phyloP scores from a whole-genome alignment of 768 basidiomycete species.

The Pisolithus microcarpus region DNA sequence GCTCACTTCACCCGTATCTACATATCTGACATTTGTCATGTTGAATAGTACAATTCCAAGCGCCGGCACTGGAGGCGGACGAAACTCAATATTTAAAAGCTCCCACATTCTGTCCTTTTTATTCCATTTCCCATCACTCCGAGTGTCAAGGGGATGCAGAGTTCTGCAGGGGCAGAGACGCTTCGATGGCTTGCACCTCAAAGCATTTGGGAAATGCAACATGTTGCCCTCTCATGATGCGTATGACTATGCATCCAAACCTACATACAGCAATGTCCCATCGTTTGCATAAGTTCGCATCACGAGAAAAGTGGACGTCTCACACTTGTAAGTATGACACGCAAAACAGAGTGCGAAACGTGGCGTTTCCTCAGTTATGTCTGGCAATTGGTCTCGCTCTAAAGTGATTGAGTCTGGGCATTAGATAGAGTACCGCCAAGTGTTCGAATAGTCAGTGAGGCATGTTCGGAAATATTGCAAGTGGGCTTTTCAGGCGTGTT shows the following conservation, averaged over 20 bases:
- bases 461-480: no score
- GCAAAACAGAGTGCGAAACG: no score
- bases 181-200: not conserved
- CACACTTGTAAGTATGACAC: not conserved
- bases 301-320: no score
- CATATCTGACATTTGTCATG: not conserved
- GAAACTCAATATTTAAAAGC: conserved; percentile 87
- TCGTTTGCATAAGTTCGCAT: not conserved
- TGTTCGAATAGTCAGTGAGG: no score
- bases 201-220: conserved; percentile 10
- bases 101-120: not conserved
- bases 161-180: no score
- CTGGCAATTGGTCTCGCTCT: no score
- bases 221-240: conserved; percentile 15
- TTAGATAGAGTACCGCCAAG: no score
- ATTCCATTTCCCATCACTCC: conserved; percentile 1
- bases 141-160: conserved; percentile 8
- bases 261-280: conserved; percentile 14
- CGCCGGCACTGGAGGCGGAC: conserved; percentile 99
- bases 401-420: no score
- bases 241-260: conserved; percentile 10
- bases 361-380: no score
- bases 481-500: not conserved
- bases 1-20: not conserved
- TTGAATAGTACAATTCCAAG: conserved; percentile 79